Evolutionary conservation across 805 yeast genomes (phyloP), one percentile per base, ranked within the genome.

Genomic region (Isabelozyma heimii): DNA sequence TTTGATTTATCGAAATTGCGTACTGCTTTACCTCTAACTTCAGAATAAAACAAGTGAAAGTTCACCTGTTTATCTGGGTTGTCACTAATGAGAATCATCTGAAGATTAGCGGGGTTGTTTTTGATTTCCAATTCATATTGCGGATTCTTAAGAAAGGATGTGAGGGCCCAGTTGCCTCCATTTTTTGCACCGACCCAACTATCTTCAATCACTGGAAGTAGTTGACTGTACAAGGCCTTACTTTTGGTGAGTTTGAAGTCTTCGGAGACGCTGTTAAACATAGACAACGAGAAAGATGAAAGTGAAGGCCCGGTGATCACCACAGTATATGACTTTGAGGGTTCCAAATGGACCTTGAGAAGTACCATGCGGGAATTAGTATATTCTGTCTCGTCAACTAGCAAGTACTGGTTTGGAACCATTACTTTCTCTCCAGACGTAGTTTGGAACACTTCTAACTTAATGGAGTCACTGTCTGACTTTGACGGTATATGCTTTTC

Each of bases 151-250:
- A 77, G 57, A 54, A 73, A 85, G 0, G 76, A 62, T 6, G 76
- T 66, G 20, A 67, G 49, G 0, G 76, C 50, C 81, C 83, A 80
- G 54, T 73, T 79, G 0, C 90, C 89, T 2, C 88, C 89, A 42
- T 75, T 62, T 13, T 61, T 62, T 2, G 59, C 61, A 1, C 63
- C 54, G 9, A 62, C 62, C 89, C 89, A 85, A 24, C 58, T 57
- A 15, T 74, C 84, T 1, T 59, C 46, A 2, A 63, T 49, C 2
- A 66, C 27, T 2, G 61, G 57, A 2, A 55, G 47, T 1, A 49
- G 42, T 20, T 56, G 44, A 4, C 61, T 45, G 44, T 60, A 62
- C 26, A 52, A 51, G n/a, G 55, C 55, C 8, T 47, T 51, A 2
- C 84, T 73, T 49, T 66, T 75, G 9, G 14, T 9, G 1, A 77